Percentiles rank a stretch among this genome's conserved stretches.
Conservation (phyloP, 495 filamentous ascomycete species). For the Tuber calosporum region DNA sequence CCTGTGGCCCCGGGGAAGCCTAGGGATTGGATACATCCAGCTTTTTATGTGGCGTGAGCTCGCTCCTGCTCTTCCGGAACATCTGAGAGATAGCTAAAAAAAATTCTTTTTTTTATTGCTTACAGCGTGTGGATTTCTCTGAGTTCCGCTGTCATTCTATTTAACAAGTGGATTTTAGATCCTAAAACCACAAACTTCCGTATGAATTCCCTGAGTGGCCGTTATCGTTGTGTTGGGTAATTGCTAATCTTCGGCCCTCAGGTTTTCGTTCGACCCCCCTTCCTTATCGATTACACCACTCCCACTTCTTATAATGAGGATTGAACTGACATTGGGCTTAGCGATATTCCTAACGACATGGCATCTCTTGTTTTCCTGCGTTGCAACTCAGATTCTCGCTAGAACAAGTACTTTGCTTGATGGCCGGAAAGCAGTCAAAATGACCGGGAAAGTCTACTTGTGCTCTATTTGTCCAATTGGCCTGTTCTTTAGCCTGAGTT, state of each 20-base stretch:
- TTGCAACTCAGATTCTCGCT: conserved; percentile 84
- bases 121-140: conserved; percentile 79
- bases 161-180: conserved; percentile 98
- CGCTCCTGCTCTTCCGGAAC: conserved; percentile 32
- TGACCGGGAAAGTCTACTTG: conserved; percentile 85
- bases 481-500: conserved; percentile 82
- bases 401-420: conserved; percentile 81
- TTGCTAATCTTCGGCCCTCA: conserved; percentile 10
- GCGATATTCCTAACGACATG: conserved; percentile 79
- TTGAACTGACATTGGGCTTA: conserved; percentile 17
- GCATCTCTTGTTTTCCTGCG: conserved; percentile 79
- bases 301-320: neutral
- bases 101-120: conserved; percentile 4
- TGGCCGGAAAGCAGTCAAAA: conserved; percentile 82
- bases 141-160: conserved; percentile 87
- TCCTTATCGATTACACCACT: neutral
- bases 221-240: neutral
- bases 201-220: conserved; percentile 47
- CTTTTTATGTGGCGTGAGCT: conserved; percentile 79
- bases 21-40: conserved; percentile 57
- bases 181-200: conserved; percentile 59
- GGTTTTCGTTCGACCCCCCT: conserved; percentile 44
- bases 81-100: conserved; percentile 9
- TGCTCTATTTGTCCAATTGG: conserved; percentile 88
- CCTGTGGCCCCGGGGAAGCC: neutral